Evolutionary conservation across 179 eudicot species (phyloP), one percentile per base, ranked within the genome.

Genomic region (Dionaea muscipula): DNA sequence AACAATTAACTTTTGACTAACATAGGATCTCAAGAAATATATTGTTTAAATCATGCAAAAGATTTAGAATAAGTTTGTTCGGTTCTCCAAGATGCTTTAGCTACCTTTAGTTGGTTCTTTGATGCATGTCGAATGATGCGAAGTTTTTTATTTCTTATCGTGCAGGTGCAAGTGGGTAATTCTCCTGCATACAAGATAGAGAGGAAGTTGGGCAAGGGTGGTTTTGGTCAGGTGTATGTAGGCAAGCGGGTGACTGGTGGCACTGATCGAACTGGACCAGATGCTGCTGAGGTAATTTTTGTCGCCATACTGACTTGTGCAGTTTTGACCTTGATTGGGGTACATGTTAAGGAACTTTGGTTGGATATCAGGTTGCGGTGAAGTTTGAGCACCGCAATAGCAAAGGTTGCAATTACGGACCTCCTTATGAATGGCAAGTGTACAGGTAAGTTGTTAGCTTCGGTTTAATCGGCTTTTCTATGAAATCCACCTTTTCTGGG

Each of bases 341-440:
- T 28, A 17, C 16, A 17, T 69, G 28, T 52, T 57, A 27, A 17
- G 35, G 60, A 28, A 36, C 55, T 43, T 28, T 31, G 35, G 5
- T 31, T 62, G 63, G 46, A 39, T 55, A 23, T 21, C 68, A 88
- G 96, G 96, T 88, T 56, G 96, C 96, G 15, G 69, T 88, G 55
- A 88, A 88, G 68, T 85, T 85, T 77, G 94, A 88, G 69, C 96
- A 88, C 63, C 87, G 96, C 33, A 88, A 80, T 61, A 88, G 96
- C 59, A 88, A 88, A 70, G 96, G 96, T 47, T 88, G 96, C 81
- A 88, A 82, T 68, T 82, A 82, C 72, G 96, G 94, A 53, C 96
- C 96, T 70, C 96, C 96, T 19, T 88, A 85, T 64, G 96, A 88
- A 78, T 88, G 96, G 96, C 96, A 88, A 78, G 96, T 88, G 60